Base-by-base conservation (phyloP, 345 rosid species). In the Moringa oleifera region DNA sequence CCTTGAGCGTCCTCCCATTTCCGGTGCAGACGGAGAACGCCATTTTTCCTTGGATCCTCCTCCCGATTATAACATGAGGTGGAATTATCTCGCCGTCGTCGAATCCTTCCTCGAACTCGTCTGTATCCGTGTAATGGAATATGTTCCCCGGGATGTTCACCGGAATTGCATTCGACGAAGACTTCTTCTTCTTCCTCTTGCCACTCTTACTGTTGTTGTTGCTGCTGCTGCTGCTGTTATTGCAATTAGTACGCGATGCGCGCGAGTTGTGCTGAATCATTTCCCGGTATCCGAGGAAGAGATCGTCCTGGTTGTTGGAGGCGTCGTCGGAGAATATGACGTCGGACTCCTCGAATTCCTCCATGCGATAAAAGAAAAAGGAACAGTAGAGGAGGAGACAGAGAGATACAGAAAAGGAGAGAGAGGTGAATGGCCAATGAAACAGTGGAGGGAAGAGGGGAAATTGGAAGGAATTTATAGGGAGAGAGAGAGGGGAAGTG, bases 1-100 rank as follows among this genome's bases (percentile, higher is more conserved):
- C 98, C 61, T 85, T 90, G 13, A 93, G 83, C 17, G 83, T 86
- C 63, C 98, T 79, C 54, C 98, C 98, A 68, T 83, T 84, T 21
- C 96, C 95, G 6, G 88, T 68, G 47, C 86, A 77, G 57, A 88
- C 84, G 0, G 96, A 90, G 63, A 83, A 88, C 22, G 90, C 47
- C 88, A 93, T 82, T 71, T 88, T 84, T 58, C 79, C 65, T 7
- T 81, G 80, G 18, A 71, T 65, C 55, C 83, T 70, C 59, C 90
- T 79, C 45, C 80, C 82, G 20, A 78, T 63, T 5, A 85, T 77
- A 1, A 89, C 64, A 65, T 86, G 85, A 1, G 92, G 96, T 12
- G 94, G 96, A 46, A 70, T 76, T 51, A 72, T 61, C 17, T 69
- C 77, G 23, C 51, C 63, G 0, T 66, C 77, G 16, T 46, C 77